phyloP scores from a whole-genome alignment of 2,329 filamentous ascomycete genomes.

The Tolypocladium amazonense region DNA sequence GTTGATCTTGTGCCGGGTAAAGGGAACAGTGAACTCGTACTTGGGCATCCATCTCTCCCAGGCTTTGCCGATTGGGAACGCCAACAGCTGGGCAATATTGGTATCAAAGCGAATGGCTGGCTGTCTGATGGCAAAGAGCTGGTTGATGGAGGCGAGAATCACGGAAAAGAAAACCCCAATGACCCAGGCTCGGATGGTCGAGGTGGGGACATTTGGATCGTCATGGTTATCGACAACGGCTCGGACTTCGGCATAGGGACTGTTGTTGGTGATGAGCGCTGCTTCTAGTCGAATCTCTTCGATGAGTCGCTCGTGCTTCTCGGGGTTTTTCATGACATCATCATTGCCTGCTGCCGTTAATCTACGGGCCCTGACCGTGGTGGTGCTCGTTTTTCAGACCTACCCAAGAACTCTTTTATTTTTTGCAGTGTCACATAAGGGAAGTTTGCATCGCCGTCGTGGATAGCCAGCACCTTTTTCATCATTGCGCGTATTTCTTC shows the following conservation, averaged over 20 bases:
- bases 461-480: conserved; percentile 20
- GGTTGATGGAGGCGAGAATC: conserved; percentile 37
- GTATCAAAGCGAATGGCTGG: conserved; percentile 37
- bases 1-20: conserved; percentile 17
- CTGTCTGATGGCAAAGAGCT: conserved; percentile 43
- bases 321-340: conserved; percentile 20
- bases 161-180: conserved; percentile 37
- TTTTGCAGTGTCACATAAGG: conserved; percentile 22
- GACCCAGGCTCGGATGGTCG: conserved; percentile 40
- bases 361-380: not conserved
- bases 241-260: conserved; percentile 44
- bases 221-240: conserved; percentile 45
- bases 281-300: conserved; percentile 42
- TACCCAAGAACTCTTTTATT: conserved; percentile 24
- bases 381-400: conserved; percentile 3
- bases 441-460: conserved; percentile 27
- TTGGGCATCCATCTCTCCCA: conserved; percentile 32
- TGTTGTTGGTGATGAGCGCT: conserved; percentile 40
- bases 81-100: conserved; percentile 42
- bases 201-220: conserved; percentile 33
- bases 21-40: conserved; percentile 27
- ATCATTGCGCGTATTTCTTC: conserved; percentile 22
- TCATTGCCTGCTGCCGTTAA: conserved; percentile 12
- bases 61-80: conserved; percentile 36
- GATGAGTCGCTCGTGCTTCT: conserved; percentile 28